A percentile compares a stretch with the other conserved stretches of the same genome.
These are phyloP conservation scores for Botrytis hyacinthi DNA, from an alignment of 2,329 filamentous ascomycete species.

Conservation along the genomic window DNA sequence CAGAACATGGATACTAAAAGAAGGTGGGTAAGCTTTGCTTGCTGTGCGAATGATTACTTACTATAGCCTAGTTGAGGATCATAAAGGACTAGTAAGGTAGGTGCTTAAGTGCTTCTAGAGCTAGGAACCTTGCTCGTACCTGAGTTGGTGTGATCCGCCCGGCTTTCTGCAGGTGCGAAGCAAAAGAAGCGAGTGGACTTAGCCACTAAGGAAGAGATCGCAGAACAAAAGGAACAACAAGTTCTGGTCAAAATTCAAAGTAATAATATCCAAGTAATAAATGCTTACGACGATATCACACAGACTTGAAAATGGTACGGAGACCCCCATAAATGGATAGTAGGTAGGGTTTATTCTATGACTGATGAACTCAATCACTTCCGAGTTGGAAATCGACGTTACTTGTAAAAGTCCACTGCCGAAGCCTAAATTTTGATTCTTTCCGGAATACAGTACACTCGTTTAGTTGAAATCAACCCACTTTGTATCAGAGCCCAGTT, in stretches of 20 bases:
- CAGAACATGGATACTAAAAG: not conserved
- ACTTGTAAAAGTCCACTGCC: not conserved
- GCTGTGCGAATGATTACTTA: not conserved
- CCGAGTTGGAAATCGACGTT: not conserved
- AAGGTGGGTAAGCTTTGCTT: constrained; percentile 9
- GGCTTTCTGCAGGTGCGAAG: constrained; percentile 24
- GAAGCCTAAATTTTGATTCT: not conserved
- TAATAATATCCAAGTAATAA: not conserved
- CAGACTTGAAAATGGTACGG: not conserved
- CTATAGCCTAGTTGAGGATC: not conserved
- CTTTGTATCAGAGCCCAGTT: constrained; percentile 3
- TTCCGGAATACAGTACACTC: not conserved
- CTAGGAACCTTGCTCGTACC: constrained; percentile 29
- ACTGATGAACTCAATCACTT: not conserved
- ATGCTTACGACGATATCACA: not conserved
- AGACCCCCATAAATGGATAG: not conserved
- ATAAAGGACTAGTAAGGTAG: not conserved
- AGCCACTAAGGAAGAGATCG: constrained; percentile 9
- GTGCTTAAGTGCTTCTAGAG: not conserved
- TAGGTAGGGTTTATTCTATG: not conserved
- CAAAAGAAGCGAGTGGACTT: constrained; percentile 8
- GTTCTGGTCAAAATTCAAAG: constrained; percentile 16
- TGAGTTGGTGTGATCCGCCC: constrained; percentile 27
- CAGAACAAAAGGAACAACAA: constrained; percentile 11
- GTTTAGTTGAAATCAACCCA: not conserved